phyloP scores from a whole-genome alignment of 2,329 filamentous ascomycete species.

The Drechslerella coelobrocha region DNA sequence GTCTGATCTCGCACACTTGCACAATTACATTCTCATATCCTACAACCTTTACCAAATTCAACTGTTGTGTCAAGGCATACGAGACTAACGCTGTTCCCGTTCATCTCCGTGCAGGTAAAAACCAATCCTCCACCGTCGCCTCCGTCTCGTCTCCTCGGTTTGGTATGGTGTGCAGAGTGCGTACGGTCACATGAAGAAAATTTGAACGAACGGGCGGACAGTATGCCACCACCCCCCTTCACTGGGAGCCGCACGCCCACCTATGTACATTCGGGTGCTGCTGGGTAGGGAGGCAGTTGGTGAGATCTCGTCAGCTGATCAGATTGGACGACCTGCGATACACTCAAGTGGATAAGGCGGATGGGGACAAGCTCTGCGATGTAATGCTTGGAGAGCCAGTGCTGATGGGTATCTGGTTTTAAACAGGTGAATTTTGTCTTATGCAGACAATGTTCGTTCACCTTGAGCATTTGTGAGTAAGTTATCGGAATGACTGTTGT shows the following conservation, averaged over 20 bases:
- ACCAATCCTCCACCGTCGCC: conserved; percentile 52
- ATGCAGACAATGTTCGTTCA: too few relatives aligned
- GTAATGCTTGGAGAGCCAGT: too few relatives aligned
- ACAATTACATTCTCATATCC: conserved; percentile 52
- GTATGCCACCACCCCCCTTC: conserved; percentile 58
- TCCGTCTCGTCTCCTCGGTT: conserved; percentile 9
- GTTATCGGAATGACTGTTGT: too few relatives aligned
- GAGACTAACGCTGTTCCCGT: conserved; percentile 55
- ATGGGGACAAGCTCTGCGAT: conserved; percentile 13
- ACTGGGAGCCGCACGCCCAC: conserved; percentile 57
- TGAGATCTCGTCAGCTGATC: conserved; percentile 62
- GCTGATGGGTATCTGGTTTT: too few relatives aligned
- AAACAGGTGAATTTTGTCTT: too few relatives aligned
- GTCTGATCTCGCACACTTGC: conserved; percentile 57
- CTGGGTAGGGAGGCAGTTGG: conserved; percentile 58
- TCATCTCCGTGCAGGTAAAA: conserved; percentile 56
- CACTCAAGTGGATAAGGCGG: conserved; percentile 26
- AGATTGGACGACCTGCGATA: conserved; percentile 38
- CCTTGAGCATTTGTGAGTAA: too few relatives aligned
- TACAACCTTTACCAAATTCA: too few relatives aligned
- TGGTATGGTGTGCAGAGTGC: too few relatives aligned
- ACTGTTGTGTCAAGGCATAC: too few relatives aligned
- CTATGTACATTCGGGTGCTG: conserved; percentile 58
- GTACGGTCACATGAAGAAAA: conserved; percentile 58
- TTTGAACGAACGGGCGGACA: conserved; percentile 62